These are phyloP conservation scores for Diplotaxis tenuifolia DNA, from an alignment of 345 rosid species.

Conservation along the genomic window DNA sequence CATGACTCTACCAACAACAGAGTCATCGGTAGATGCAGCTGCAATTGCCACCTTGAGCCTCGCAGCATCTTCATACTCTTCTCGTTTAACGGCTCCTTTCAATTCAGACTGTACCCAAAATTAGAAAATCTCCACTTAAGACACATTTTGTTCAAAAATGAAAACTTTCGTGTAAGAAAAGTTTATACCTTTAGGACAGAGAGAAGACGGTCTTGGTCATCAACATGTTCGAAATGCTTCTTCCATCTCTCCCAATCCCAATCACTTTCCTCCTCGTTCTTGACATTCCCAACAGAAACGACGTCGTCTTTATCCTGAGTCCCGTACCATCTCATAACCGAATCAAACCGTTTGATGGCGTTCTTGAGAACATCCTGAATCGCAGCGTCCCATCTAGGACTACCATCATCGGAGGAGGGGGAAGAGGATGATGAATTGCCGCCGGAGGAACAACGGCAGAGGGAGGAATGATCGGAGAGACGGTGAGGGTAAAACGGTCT, in stretches of 20 bases:
- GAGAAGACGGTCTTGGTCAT: constrained; percentile 75
- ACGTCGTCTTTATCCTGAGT: constrained; percentile 29
- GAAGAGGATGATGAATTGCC: constrained; percentile 28
- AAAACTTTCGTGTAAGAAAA: neutral
- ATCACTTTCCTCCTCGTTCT: constrained; percentile 28
- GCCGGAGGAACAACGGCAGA: constrained; percentile 46
- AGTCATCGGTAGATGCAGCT: constrained; percentile 74
- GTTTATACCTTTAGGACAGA: constrained; percentile 61
- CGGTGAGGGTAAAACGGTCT: constrained; percentile 43
- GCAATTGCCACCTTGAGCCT: constrained; percentile 90
- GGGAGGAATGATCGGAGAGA: constrained; percentile 37
- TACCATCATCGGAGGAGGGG: constrained; percentile 33
- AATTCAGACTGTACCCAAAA: constrained; percentile 57
- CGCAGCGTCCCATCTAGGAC: constrained; percentile 53
- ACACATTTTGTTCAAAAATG: neutral
- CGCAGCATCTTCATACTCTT: constrained; percentile 84
- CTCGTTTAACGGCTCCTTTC: constrained; percentile 50
- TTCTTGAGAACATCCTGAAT: constrained; percentile 51
- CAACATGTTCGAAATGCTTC: constrained; percentile 72
- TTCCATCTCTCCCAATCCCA: constrained; percentile 97
- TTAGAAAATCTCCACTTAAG: neutral
- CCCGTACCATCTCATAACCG: constrained; percentile 39
- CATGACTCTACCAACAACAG: constrained; percentile 72
- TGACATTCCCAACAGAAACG: neutral
- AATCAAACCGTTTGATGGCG: constrained; percentile 58